A percentile compares a stretch with the other conserved stretches of the same genome.
Conservation (phyloP, 2,329 filamentous ascomycete species). For the Venturia oleaginea region DNA sequence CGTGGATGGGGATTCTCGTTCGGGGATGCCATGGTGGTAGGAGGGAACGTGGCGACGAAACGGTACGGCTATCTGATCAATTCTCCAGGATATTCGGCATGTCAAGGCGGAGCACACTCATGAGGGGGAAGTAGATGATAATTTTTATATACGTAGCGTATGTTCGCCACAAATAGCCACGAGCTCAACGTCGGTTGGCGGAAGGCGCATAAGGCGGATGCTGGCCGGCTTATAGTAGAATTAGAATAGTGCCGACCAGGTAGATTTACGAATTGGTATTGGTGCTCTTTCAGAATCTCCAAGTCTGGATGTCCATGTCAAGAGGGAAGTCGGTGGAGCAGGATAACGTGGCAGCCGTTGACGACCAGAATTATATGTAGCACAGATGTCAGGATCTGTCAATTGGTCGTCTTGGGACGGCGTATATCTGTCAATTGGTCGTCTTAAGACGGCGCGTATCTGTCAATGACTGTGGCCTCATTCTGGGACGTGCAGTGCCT, state of each 20-base stretch:
- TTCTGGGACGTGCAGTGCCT: background rate
- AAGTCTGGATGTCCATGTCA: background rate
- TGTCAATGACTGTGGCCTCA: constrained; percentile 2
- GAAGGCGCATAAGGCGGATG: constrained; percentile 2
- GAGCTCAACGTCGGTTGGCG: background rate
- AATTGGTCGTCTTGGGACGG: no score
- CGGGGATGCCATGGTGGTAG: background rate
- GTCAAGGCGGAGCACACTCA: background rate
- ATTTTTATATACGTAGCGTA: background rate
- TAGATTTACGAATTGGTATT: background rate
- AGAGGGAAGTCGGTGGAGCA: background rate
- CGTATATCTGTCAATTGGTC: no score
- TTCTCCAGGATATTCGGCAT: background rate
- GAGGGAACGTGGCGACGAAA: background rate
- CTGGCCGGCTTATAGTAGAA: background rate
- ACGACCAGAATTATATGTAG: background rate
- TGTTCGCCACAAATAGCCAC: background rate
- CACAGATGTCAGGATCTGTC: no score
- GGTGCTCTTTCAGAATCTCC: background rate
- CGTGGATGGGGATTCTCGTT: background rate
- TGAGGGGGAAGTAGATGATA: background rate
- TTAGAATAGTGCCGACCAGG: background rate
- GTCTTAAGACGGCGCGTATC: background rate
- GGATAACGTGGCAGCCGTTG: background rate
- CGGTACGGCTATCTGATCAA: background rate